Evolutionary conservation across 2,329 filamentous ascomycete genomes (phyloP), one percentile per base, ranked within the genome.

Genomic region (Clarireedia hainanense): DNA sequence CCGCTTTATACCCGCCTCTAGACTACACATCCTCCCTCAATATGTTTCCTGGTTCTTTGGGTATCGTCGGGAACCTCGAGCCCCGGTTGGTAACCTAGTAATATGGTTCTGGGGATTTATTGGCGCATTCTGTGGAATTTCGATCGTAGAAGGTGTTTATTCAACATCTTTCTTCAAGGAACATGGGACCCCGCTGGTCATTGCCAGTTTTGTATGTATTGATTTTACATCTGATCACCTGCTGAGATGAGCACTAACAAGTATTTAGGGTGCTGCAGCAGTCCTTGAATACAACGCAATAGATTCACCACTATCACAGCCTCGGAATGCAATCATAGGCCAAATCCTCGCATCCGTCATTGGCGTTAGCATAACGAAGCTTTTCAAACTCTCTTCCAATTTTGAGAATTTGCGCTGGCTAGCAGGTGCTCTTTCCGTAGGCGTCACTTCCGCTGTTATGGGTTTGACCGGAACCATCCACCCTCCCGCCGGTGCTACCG

Each of bases 241-340:
- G 27, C 43, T 4, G 24, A 9, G 15, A 47, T 27, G 43, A 27
- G 5, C 5, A 36, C n/a, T 49, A 37, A n/a, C 15, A 27, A 47
- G 24, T 7, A 26, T 17, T 15, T 30, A 67, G 61, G 87, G 87
- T 51, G 87, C 87, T 4, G 83, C 85, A 2, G 86, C 87, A 14
- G 85, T 91, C n/a, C 78, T 91, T 39, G 80, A 88, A 64, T 91
- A 88, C 69, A 84, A 84, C 63, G 77, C 81, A 47, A 84, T 89
- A 62, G 82, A 87, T 50, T 85, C 85, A 0, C 86, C 87, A 0
- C 78, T 91, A 27, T 77, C 86, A 0, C 87, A 91, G 65, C 88
- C 88, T 1, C 83, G 87, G 24, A 89, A 86, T 68, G 77, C 81
- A 43, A 68, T 91, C 14, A 58, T 85, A 6, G 84, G 85, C n/a